phyloP scores from a whole-genome alignment of 495 filamentous ascomycete genomes.

The Amniculicola lignicola region DNA sequence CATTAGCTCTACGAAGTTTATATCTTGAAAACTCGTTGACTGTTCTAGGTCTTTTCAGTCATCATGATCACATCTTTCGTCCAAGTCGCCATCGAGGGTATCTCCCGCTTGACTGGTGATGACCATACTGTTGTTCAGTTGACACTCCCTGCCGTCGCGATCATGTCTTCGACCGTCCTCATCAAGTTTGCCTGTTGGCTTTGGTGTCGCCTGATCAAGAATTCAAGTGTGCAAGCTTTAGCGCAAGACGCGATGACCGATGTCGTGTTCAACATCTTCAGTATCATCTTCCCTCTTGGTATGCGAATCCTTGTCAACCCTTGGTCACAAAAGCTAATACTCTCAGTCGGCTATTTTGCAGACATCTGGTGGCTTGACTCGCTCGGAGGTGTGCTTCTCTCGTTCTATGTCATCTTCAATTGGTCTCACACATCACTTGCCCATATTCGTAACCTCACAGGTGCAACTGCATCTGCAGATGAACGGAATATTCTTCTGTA shows the following conservation, averaged over 20 bases:
- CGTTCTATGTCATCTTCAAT: conserved; percentile 77
- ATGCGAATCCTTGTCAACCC: conserved; percentile 34
- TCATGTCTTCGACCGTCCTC: conserved; percentile 79
- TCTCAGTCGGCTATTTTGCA: conserved; percentile 66
- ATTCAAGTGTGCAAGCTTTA: conserved; percentile 83
- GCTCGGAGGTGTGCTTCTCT: conserved; percentile 77
- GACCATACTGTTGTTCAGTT: conserved; percentile 70
- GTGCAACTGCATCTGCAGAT: conserved; percentile 72
- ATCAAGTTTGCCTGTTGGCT: conserved; percentile 84
- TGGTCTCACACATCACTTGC: conserved; percentile 73
- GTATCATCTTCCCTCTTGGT: conserved; percentile 79
- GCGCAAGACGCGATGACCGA: conserved; percentile 65
- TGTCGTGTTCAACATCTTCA: conserved; percentile 89
- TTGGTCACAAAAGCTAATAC: background rate
- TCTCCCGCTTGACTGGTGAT: conserved; percentile 60
- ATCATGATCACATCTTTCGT: conserved; percentile 75
- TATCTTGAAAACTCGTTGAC: background rate
- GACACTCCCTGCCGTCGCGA: conserved; percentile 67
- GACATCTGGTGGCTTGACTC: conserved; percentile 82
- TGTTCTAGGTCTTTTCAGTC: conserved; percentile 45
- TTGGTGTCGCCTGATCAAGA: conserved; percentile 85
- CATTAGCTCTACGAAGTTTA: background rate
- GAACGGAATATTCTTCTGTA: conserved; percentile 86
- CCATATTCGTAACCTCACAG: conserved; percentile 81
- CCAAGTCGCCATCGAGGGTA: conserved; percentile 74